A percentile compares a stretch with the other conserved stretches of the same genome.
Conservation (phyloP, 768 basidiomycete species). For the Neoboletus brunneissimus region DNA sequence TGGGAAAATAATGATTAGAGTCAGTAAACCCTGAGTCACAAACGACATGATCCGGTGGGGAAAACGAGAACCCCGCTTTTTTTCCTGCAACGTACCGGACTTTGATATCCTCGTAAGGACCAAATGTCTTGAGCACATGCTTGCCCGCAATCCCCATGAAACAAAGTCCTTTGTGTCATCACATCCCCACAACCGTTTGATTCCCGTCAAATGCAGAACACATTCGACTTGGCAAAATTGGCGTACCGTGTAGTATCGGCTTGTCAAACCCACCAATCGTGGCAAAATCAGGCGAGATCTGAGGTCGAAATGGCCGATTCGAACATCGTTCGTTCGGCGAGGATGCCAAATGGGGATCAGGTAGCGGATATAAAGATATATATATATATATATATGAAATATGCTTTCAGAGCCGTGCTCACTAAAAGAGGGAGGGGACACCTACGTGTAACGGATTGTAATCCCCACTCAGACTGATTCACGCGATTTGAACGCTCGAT, state of each 20-base stretch:
- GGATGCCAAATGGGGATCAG: neutral
- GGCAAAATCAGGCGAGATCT: slow-evolving; percentile 93
- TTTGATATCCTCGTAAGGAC: slow-evolving; percentile 90
- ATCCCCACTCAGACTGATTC: slow-evolving; percentile 79
- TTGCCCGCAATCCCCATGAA: slow-evolving; percentile 92
- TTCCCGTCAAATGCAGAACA: neutral
- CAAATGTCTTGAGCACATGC: slow-evolving; percentile 85
- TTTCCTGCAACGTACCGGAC: slow-evolving; percentile 57
- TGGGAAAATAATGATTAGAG: neutral
- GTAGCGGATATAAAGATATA: neutral
- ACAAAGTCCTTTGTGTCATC: slow-evolving; percentile 59
- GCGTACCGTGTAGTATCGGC: slow-evolving; percentile 73
- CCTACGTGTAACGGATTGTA: slow-evolving; percentile 84
- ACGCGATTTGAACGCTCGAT: neutral
- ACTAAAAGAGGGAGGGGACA: neutral
- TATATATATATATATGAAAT: neutral
- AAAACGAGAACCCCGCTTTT: neutral
- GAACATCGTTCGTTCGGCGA: neutral
- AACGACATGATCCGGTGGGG: neutral
- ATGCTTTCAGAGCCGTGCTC: slow-evolving; percentile 2
- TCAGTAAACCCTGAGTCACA: neutral
- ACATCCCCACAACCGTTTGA: neutral
- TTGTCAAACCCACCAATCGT: slow-evolving; percentile 92
- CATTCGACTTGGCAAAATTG: neutral
- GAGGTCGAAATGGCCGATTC: slow-evolving; percentile 3